A percentile compares a stretch with the other conserved stretches of the same genome.
Conservation (phyloP, 139 green algal genomes). For the Chlamydomonas sp. region DNA sequence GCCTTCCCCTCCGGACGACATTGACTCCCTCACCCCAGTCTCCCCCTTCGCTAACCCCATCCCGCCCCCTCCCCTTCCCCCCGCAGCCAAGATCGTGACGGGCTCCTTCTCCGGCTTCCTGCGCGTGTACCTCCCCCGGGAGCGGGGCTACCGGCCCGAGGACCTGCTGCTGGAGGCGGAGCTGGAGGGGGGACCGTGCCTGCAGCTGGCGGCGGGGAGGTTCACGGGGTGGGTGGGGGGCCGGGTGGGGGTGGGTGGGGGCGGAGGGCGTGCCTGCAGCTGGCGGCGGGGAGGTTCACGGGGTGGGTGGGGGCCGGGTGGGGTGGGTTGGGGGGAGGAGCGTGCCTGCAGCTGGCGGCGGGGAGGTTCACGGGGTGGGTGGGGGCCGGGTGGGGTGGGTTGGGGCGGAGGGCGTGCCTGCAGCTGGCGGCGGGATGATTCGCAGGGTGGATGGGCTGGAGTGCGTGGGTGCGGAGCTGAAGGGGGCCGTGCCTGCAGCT, state of each 20-base stretch:
- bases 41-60: neutral
- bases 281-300: constrained; percentile 61
- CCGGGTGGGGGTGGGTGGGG: neutral
- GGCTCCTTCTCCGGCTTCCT: constrained; percentile 72
- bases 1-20: neutral
- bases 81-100: constrained; percentile 67
- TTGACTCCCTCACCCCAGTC: neutral
- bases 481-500: neutral
- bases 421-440: constrained; percentile 63
- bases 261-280: constrained; percentile 48
- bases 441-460: neutral
- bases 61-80: too few relatives aligned
- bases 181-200: constrained; percentile 54
- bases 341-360: neutral
- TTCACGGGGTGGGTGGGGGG: constrained; percentile 58
- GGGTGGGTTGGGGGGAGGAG: neutral
- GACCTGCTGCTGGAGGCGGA: constrained; percentile 65
- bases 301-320: too few relatives aligned
- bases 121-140: constrained; percentile 60
- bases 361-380: neutral
- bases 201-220: constrained; percentile 60
- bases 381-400: neutral
- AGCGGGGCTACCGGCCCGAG: constrained; percentile 58
- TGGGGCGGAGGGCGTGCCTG: constrained; percentile 40
- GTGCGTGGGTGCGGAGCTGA: neutral